These are phyloP conservation scores for Plenodomus lindquistii DNA, from an alignment of 2,329 filamentous ascomycete genomes.

Conservation along the genomic window DNA sequence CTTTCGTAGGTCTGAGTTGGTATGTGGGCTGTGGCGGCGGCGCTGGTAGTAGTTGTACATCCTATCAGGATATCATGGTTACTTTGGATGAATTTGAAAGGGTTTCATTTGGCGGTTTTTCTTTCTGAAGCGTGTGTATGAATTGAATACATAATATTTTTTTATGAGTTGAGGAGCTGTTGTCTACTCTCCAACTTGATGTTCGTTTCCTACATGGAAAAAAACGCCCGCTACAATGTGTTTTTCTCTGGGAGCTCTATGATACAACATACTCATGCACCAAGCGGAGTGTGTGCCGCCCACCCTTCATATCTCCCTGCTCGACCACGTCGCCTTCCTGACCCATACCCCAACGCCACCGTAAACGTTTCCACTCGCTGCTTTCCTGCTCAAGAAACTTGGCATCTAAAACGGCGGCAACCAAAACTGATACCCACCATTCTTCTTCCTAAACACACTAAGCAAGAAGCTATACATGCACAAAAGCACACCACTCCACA, in stretches of 20 bases:
- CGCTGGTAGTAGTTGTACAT: not conserved
- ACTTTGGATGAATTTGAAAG: not conserved
- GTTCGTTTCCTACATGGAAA: not conserved
- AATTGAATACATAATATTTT: not conserved
- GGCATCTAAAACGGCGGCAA: conserved; percentile 77
- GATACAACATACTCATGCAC: conserved; percentile 4
- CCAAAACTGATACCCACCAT: conserved; percentile 90
- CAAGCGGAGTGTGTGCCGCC: no score
- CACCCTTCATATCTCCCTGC: no score
- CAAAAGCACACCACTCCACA: conserved; percentile 78
- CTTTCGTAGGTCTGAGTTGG: conserved; percentile 9
- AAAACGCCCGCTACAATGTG: conserved; percentile 1
- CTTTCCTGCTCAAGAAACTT: no score
- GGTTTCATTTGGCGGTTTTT: not conserved
- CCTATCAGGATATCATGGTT: not conserved
- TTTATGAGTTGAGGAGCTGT: not conserved
- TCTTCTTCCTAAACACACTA: conserved; percentile 93
- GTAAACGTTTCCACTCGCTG: no score
- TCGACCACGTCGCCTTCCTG: not conserved
- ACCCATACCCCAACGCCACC: no score
- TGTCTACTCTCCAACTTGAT: not conserved
- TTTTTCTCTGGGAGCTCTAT: conserved; percentile 1
- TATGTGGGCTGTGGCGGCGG: not conserved
- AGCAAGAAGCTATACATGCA: conserved; percentile 91
- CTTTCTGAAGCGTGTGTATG: not conserved